Evolutionary conservation across 2,329 filamentous ascomycete species (phyloP).

Genomic region (Aspergillus thermomutatus): DNA sequence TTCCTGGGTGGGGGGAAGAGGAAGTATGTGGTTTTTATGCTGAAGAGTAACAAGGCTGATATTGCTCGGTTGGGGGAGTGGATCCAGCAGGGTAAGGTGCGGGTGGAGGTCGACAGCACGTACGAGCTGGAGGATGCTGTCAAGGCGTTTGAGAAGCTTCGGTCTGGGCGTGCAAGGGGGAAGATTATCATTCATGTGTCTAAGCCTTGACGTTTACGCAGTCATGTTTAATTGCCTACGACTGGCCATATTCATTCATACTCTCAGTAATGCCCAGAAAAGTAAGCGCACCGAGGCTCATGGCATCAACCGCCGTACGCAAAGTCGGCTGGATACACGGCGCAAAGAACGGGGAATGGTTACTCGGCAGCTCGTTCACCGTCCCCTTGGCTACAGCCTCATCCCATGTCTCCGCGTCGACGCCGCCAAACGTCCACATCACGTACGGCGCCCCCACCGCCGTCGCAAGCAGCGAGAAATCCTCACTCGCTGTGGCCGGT

Average conservation of each 20-base stretch:
- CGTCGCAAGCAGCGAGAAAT: conserved; percentile 55
- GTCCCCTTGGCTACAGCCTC: conserved; percentile 44
- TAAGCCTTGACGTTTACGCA: conserved; percentile 3
- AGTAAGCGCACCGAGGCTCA: conserved; percentile 49
- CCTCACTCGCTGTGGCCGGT: conserved; percentile 51
- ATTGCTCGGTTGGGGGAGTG: conserved; percentile 51
- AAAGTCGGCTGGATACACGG: conserved; percentile 57
- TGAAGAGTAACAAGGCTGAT: conserved; percentile 42
- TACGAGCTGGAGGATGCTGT: conserved; percentile 56
- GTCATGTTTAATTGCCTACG: too few species aligned
- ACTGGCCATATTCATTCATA: too few species aligned
- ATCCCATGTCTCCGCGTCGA: conserved; percentile 49
- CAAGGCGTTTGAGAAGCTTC: conserved; percentile 58
- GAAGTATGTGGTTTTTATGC: conserved; percentile 32
- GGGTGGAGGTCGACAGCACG: conserved; percentile 53
- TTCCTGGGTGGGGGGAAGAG: conserved; percentile 51
- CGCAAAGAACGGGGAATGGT: conserved; percentile 58
- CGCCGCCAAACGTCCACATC: conserved; percentile 57
- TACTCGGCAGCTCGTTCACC: conserved; percentile 51
- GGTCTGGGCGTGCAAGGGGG: conserved; percentile 53
- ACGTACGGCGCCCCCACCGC: conserved; percentile 48
- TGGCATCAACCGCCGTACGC: conserved; percentile 48
- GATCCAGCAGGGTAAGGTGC: conserved; percentile 59
- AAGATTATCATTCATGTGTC: conserved; percentile 54
- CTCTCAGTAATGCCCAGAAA: conserved; percentile 18